Evolutionary conservation across 2,329 filamentous ascomycete genomes (phyloP).

Genomic region (Aspergillus sp.): DNA sequence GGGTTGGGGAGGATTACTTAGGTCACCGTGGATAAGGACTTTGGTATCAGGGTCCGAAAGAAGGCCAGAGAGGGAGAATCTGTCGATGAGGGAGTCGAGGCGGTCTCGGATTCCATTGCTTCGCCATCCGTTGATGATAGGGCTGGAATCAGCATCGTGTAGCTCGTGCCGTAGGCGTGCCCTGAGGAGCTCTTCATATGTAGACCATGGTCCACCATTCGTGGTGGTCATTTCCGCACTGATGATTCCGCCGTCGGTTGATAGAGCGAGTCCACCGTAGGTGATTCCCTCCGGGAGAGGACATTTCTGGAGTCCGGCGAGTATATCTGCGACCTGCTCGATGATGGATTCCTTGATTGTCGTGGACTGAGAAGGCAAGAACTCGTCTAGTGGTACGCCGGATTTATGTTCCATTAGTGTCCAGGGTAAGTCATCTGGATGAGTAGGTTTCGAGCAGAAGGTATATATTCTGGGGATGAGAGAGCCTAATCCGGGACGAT

Average conservation of each 20-base stretch:
- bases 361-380: neutral
- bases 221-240: neutral
- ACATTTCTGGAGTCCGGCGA: neutral
- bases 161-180: neutral
- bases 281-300: no score
- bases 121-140: neutral
- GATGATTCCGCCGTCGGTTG: neutral
- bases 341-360: neutral
- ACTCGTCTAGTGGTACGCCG: neutral
- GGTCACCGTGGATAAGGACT: no score
- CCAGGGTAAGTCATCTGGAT: neutral
- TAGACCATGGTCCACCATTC: neutral
- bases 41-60: no score
- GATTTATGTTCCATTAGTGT: neutral
- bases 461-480: neutral
- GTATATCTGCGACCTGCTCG: neutral
- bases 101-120: neutral
- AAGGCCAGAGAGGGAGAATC: no score
- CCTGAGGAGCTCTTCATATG: accelerated
- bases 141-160: neutral
- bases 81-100: no score
- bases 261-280: no score
- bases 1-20: no score
- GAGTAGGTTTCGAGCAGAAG: neutral
- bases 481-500: neutral